Evolutionary conservation across 805 yeast genomes (phyloP).

Genomic region (Kodamaea hsintzibuensis): DNA sequence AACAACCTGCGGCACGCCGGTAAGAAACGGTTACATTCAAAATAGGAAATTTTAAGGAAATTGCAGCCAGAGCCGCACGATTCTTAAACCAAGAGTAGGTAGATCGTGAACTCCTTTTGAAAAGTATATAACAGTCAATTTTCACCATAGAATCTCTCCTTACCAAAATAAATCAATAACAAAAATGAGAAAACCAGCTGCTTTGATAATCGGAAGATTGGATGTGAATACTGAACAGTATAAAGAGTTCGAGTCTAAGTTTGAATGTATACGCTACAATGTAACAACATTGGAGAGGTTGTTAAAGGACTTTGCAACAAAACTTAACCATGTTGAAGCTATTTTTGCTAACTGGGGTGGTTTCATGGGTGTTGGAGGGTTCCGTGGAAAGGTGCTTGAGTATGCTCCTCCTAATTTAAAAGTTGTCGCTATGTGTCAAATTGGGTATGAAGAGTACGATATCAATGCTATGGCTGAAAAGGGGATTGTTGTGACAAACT

Average conservation of each 20-base stretch:
- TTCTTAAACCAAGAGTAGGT: background rate
- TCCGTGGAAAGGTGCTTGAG: slow-evolving; percentile 19
- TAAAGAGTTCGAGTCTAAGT: slow-evolving; percentile 18
- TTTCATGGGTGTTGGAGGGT: slow-evolving; percentile 21
- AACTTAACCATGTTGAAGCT: slow-evolving; percentile 20
- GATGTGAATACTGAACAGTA: slow-evolving; percentile 18
- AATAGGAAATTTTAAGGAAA: background rate
- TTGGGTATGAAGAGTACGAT: slow-evolving; percentile 25
- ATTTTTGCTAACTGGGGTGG: slow-evolving; percentile 28
- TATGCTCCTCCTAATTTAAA: slow-evolving; percentile 20
- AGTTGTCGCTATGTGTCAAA: slow-evolving; percentile 24
- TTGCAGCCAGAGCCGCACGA: background rate
- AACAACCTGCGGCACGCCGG: background rate
- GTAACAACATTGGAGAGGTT: slow-evolving; percentile 17
- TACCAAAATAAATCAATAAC: background rate
- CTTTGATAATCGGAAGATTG: slow-evolving; percentile 23
- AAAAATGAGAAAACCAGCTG: slow-evolving; percentile 18
- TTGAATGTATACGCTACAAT: slow-evolving; percentile 20
- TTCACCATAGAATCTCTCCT: background rate
- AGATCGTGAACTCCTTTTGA: background rate
- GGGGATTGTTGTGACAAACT: slow-evolving; percentile 25
- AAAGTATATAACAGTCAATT: background rate
- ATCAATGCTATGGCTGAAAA: slow-evolving; percentile 18
- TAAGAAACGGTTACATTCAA: background rate
- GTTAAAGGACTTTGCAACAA: slow-evolving; percentile 17